Evolutionary conservation across 345 rosid genomes (phyloP).

Genomic region (Linum tenue): DNA sequence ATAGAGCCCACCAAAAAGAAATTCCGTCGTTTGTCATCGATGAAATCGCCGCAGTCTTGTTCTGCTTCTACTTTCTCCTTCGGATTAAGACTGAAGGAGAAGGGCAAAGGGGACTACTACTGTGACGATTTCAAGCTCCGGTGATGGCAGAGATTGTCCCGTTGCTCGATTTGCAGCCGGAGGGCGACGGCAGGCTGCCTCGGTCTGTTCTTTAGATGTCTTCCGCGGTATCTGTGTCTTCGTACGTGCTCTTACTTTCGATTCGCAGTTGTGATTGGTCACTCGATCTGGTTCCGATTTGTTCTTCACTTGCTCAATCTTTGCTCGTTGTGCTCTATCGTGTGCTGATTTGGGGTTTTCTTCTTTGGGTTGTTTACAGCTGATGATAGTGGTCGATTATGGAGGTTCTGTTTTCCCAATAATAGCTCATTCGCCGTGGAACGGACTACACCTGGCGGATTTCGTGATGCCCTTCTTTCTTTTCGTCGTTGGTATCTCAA

Average conservation of each 20-base stretch:
- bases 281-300: not conserved
- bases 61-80: no score
- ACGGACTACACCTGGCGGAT: slow-evolving; percentile 82
- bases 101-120: no score
- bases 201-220: not conserved
- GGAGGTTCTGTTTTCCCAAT: slow-evolving; percentile 71
- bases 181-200: not conserved
- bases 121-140: no score
- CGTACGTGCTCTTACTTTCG: not conserved
- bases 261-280: not conserved
- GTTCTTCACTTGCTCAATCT: not conserved
- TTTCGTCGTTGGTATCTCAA: slow-evolving; percentile 79
- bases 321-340: no score
- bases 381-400: slow-evolving; percentile 84
- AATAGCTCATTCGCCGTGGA: slow-evolving; percentile 89
- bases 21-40: no score
- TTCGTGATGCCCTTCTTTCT: slow-evolving; percentile 91
- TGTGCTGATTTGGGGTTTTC: no score
- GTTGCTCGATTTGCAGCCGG: not conserved
- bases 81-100: no score
- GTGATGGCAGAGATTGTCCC: no score
- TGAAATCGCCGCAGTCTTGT: no score
- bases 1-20: no score
- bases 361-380: slow-evolving; percentile 21
- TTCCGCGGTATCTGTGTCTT: not conserved